Base-by-base conservation (phyloP, 2,329 filamentous ascomycete species). In the Podosphaera xanthii region DNA sequence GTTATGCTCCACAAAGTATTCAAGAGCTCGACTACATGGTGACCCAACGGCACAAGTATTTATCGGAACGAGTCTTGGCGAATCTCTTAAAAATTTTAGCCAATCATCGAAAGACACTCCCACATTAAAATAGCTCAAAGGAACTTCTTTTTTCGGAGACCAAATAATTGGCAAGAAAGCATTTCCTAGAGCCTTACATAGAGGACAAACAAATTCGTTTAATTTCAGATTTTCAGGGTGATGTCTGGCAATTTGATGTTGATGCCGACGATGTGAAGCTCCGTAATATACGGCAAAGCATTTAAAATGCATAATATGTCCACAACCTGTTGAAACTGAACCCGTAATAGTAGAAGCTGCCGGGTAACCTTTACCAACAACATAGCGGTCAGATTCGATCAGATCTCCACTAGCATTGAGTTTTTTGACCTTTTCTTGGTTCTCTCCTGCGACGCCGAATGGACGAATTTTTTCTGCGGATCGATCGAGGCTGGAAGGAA, bases 231-330 rank as follows among this genome's bases (percentile, higher is more conserved):
- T 79, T 69, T 98, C 94, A 0, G 92, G 92, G 65, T 97, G 92
- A 65, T 95, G 87, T 12, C 92, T 80, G 6, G 92, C 90, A 70
- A 98, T 95, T 69, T 98, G 92, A 66, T 92, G 87, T 30, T 80
- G 80, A 68, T 98, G 94, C 46, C 92, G 81, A 61, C 90, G 79
- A 58, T 83, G 77, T 0, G 88, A 94, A 3, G 91, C 88, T 53
- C 86, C 81, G 63, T 87, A 85, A 68, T 97, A 98, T 48, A 86
- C 80, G 67, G 96, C 89, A 68, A 98, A 98, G 72, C 92, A 98
- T 64, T 80, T 82, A 69, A 87, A 97, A 70, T 98, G 92, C 92
- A 98, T 98, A 67, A 98, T 94, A 70, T 98, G 92, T 2, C 92
- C 92, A 70, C 92, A 98, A 8, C 91, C 88, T 42, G 86, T 87